Conservation (phyloP, 1,284 basidiomycete genomes). For the Inonotus obliquus region DNA sequence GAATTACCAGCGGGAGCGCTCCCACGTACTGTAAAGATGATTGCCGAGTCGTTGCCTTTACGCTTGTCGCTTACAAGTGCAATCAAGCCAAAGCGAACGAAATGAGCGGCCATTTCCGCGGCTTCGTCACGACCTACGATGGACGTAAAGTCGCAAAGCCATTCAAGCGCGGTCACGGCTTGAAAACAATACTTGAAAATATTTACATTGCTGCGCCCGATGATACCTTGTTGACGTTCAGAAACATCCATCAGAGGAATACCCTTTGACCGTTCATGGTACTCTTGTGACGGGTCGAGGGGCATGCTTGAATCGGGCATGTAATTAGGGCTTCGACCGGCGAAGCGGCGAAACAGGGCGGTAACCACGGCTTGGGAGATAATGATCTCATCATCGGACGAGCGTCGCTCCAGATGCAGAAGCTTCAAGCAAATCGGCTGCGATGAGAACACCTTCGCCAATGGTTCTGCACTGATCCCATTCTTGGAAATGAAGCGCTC, state of each 20-base stretch:
- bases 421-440: constrained; percentile 99
- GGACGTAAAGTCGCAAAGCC: constrained; percentile 97
- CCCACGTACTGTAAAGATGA: constrained; percentile 88
- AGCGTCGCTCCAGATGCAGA: constrained; percentile 90
- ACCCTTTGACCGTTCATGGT: constrained; percentile 76
- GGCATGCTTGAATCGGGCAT: constrained; percentile 41
- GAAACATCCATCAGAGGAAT: constrained; percentile 66
- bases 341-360: constrained; percentile 92
- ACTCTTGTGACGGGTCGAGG: constrained; percentile 67
- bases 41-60: constrained; percentile 82
- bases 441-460: constrained; percentile 84
- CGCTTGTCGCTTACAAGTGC: constrained; percentile 82
- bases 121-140: constrained; percentile 96
- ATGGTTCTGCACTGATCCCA: constrained; percentile 92
- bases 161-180: constrained; percentile 86
- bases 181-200: constrained; percentile 79
- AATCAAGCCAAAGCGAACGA: constrained; percentile 93
- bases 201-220: constrained; percentile 41
- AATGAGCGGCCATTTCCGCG: constrained; percentile 95
- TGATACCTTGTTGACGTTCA: constrained; percentile 52
- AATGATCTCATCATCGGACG: constrained; percentile 95
- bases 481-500: constrained; percentile 99
- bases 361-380: constrained; percentile 92
- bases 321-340: constrained; percentile 83
- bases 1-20: constrained; percentile 64